phyloP scores from a whole-genome alignment of 495 filamentous ascomycete genomes.

The Hypomontagnella submonticulosa region DNA sequence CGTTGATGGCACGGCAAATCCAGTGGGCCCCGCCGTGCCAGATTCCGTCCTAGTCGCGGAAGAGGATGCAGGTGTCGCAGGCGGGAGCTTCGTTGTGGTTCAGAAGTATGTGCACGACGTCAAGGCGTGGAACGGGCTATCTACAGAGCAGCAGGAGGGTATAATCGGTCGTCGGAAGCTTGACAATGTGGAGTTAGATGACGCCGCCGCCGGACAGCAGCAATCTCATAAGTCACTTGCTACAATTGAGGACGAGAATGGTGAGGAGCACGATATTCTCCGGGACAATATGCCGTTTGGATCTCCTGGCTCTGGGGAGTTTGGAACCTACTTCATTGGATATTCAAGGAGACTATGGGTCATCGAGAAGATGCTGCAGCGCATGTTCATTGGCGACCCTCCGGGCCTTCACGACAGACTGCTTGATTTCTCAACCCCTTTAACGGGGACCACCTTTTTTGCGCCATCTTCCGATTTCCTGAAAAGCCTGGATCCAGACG shows the following conservation, averaged over 20 bases:
- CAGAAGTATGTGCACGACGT: slow-evolving; percentile 70
- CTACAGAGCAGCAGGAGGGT: slow-evolving; percentile 63
- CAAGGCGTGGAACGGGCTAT: slow-evolving; percentile 57
- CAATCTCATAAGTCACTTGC: slow-evolving; percentile 65
- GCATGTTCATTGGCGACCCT: slow-evolving; percentile 67
- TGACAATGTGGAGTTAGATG: slow-evolving; percentile 66
- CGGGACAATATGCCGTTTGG: slow-evolving; percentile 72
- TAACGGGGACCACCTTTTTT: slow-evolving; percentile 66
- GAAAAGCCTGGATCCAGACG: slow-evolving; percentile 45
- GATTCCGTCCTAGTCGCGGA: slow-evolving; percentile 58
- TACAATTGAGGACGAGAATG: slow-evolving; percentile 64
- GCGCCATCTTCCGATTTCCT: slow-evolving; percentile 60
- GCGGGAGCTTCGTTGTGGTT: slow-evolving; percentile 67
- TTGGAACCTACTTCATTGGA: slow-evolving; percentile 70
- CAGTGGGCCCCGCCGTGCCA: slow-evolving; percentile 60
- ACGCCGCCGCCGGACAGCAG: slow-evolving; percentile 59
- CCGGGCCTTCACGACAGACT: slow-evolving; percentile 66
- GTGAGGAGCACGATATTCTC: slow-evolving; percentile 63
- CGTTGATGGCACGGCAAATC: slow-evolving; percentile 69
- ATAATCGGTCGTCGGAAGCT: slow-evolving; percentile 68
- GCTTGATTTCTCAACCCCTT: slow-evolving; percentile 63
- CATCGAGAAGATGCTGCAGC: slow-evolving; percentile 67
- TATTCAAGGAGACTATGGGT: slow-evolving; percentile 67
- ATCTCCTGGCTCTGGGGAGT: slow-evolving; percentile 61
- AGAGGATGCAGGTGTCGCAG: slow-evolving; percentile 53